Base-by-base conservation (phyloP, 257 asterid species). In the Fraxinus pennsylvanica region DNA sequence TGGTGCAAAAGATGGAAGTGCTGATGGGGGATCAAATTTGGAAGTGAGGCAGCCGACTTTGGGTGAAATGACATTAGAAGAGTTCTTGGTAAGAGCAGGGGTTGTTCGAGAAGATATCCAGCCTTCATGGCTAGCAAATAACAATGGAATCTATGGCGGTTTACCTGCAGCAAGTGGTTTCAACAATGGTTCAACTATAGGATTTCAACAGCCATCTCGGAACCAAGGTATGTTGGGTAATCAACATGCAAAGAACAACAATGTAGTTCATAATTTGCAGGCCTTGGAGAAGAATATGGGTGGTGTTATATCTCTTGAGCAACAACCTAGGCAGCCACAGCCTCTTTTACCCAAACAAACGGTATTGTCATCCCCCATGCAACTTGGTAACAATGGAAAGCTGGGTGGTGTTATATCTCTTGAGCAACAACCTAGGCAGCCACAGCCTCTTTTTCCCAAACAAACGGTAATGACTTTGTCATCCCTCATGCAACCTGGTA, bases 11-110 rank as follows among this genome's bases (percentile, higher is more conserved):
- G 87, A 87, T 68, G 90, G 76, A 72, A 86, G 32, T 65, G 73
- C 39, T 66, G 35, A 43, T 25, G 87, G 86, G 69, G 83, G 74
- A 36, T 73, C 86, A 5, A 80, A 75, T 78, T 74, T 89, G 89
- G 89, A 84, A 69, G 85, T 79, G 19, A 84, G 94, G 82, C 87
- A 92, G 80, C 88, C 91, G 27, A 88, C 95, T 79, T 81, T 94
- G 65, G 96, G 98, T 94, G 88, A 94, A 97, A 32, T 94, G 88
- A 94, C 98, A 32, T 81, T 92, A 41, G 98, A 94, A 85, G 96
- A 94, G 78, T 94, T 94, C 72, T 82, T 94, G 78, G 76, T 81
- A 59, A 86, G 84, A 80, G 96, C 97, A 2, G 98, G 98, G 30
- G 96, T 89, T 22, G 97, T 88, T 50, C 85, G 88, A 82, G 98